Percentiles rank a stretch among this genome's conserved stretches.
Evolutionary conservation across 805 yeast species (phyloP).

Genomic region (Pichia eremophila): DNA sequence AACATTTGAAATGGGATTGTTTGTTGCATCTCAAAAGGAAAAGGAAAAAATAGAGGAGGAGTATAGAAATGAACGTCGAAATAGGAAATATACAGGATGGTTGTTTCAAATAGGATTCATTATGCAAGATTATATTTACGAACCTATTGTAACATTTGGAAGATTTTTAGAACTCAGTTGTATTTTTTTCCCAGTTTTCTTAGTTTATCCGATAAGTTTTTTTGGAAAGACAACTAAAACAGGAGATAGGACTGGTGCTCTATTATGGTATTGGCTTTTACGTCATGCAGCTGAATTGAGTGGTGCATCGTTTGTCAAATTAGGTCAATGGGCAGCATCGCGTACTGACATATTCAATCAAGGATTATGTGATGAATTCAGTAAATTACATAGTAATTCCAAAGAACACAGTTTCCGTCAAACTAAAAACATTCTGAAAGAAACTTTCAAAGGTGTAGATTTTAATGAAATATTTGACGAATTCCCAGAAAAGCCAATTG

Average conservation of each 20-base stretch:
- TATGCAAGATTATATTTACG: slow-evolving; percentile 46
- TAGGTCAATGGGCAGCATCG: slow-evolving; percentile 99
- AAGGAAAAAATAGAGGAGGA: slow-evolving; percentile 29
- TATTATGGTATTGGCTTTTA: slow-evolving; percentile 60
- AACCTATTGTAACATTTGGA: slow-evolving; percentile 58
- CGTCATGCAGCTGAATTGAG: slow-evolving; percentile 67
- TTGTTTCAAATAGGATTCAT: slow-evolving; percentile 34
- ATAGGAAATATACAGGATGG: slow-evolving; percentile 19
- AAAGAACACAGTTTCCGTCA: slow-evolving; percentile 55
- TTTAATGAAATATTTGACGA: slow-evolving; percentile 76
- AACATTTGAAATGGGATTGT: slow-evolving; percentile 64
- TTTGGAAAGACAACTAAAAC: slow-evolving; percentile 35
- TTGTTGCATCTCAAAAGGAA: slow-evolving; percentile 49
- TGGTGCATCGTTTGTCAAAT: slow-evolving; percentile 84
- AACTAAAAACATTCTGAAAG: slow-evolving; percentile 50
- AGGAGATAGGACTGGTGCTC: slow-evolving; percentile 50
- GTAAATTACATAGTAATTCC: slow-evolving; percentile 75
- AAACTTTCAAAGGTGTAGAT: slow-evolving; percentile 42
- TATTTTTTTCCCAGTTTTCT: slow-evolving; percentile 62
- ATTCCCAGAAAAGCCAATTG: slow-evolving; percentile 67
- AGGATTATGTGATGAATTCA: slow-evolving; percentile 68
- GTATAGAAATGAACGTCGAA: slow-evolving; percentile 24
- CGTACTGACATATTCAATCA: slow-evolving; percentile 86
- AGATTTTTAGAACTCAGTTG: slow-evolving; percentile 61
- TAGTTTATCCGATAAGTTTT: slow-evolving; percentile 53